These are phyloP conservation scores for Phytophthora rubi DNA, from an alignment of 352 stramenopile species.

Conservation along the genomic window DNA sequence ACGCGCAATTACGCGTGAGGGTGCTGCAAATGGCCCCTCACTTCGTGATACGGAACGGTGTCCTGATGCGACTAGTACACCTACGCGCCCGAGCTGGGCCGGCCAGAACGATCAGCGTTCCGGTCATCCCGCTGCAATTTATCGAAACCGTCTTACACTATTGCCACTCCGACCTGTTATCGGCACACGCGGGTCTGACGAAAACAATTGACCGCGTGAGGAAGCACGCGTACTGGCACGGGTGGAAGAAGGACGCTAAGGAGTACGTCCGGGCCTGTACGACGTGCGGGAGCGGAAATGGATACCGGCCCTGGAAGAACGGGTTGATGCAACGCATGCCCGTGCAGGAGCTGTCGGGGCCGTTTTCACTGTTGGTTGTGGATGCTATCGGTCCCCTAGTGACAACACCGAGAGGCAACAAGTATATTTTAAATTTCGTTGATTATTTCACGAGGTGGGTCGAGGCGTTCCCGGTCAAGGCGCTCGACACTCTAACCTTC, in stretches of 20 bases:
- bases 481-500: too few species aligned
- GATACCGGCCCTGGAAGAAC: not conserved
- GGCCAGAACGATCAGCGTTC: not conserved
- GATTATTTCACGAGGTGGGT: not conserved
- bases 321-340: conserved; percentile 15
- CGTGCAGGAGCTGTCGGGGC: not conserved
- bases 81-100: not conserved
- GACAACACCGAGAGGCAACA: not conserved
- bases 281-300: not conserved
- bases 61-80: conserved; percentile 7
- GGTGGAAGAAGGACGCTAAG: not conserved
- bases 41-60: not conserved
- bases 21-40: not conserved
- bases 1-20: not conserved
- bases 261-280: not conserved
- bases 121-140: conserved; percentile 1
- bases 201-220: conserved; percentile 6
- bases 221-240: not conserved
- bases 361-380: not conserved
- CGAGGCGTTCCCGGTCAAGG: not conserved
- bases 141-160: conserved; percentile 18
- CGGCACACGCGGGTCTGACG: not conserved
- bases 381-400: not conserved
- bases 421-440: not conserved
- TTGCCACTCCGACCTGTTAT: conserved; percentile 13